Evolutionary conservation across 176 grass and related monocot genomes (phyloP), one percentile per base, ranked within the genome.

Genomic region (Coix lacrymajobi): DNA sequence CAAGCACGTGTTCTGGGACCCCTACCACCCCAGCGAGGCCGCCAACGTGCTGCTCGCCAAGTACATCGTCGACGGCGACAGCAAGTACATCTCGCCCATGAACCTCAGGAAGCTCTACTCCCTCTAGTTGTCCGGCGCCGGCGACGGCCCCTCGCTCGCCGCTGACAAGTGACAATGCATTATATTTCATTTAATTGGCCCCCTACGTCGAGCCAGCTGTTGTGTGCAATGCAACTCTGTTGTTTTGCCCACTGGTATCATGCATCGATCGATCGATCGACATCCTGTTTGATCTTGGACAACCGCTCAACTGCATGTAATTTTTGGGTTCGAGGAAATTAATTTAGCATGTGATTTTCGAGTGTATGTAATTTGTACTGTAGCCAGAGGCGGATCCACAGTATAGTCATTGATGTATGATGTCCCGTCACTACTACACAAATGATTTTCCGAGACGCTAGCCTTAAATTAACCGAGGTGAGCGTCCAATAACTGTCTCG

Each of bases 1-100:
- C 25, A 79, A 28, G 10, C 61, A 94, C 61, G 93, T 99, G 8
- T 96, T 99, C 71, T 99, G 97, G 93, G 97, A 99, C 62, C 93
- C 97, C 0, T 99, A 99, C 62, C 97, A 99, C 49, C 97, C 97
- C 5, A 96, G 91, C 80, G 93, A 99, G 79, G 89, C 85, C 8
- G 85, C 97, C 1, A 99, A 99, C 84, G 19, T 92, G 4, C 4
- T 99, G 13, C 6, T 99, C 30, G 91, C 97, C 1, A 94, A 92
- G 89, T 85, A 85, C 77, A 88, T 99, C 25, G 93, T 96, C 34
- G 93, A 99, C 56, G 97, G 97, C 11, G 97, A 89, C 80, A 48
- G 24, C 32, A 99, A 92, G 24, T 92, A 91, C 64, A 90, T 99
- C 17, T 96, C 93, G 1, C 97, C 93, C 4, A 87, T 96, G 8